Base-by-base conservation (phyloP, 176 grass and related monocot species). In the Areca catechu region DNA sequence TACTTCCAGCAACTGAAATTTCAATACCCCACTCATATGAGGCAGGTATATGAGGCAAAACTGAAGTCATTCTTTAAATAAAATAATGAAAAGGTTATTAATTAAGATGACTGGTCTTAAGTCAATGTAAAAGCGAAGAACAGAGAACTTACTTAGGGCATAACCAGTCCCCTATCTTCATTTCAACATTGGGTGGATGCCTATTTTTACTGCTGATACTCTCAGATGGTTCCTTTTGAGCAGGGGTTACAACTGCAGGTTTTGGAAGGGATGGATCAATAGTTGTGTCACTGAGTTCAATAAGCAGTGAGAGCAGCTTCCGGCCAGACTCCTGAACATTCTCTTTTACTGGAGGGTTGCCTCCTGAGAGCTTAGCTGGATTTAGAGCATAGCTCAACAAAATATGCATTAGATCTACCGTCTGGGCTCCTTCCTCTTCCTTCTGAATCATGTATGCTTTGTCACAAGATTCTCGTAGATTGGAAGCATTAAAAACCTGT, bases 361-460 rank as follows among this genome's bases (percentile, higher is more conserved):
- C 53, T 70, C 72, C 81, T 69, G 72, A 82, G 54, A 88, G 81
- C 57, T 50, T 65, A 56, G 27, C 62, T 57, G 78, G 73, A 67
- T 91, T 83, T 67, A 97, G 48, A 49, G 87, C 87, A 73, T 82
- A 92, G 48, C 9, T 77, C 62, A 88, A 58, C 20, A 97, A 73
- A 72, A 88, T n/a, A n/a, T n/a, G n/a, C 28, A 97, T 63, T 68
- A 97, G 62, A 88, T 97, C 80, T 16, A 85, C 81, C 1, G 93
- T 92, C 70, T 71, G 51, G 51, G 70, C 75, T 65, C 21, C 71
- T 63, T 79, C 76, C 58, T 91, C 78, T 3, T 72, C 72, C 1
- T 52, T 57, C 66, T 77, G 51, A 57, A 49, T 61, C 7, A 61
- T 19, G 67, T 65, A 76, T 54, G 87, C 93, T 71, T 80, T 97